These are phyloP conservation scores for Candida dajiaensis DNA, from an alignment of 805 yeast species.

Conservation along the genomic window DNA sequence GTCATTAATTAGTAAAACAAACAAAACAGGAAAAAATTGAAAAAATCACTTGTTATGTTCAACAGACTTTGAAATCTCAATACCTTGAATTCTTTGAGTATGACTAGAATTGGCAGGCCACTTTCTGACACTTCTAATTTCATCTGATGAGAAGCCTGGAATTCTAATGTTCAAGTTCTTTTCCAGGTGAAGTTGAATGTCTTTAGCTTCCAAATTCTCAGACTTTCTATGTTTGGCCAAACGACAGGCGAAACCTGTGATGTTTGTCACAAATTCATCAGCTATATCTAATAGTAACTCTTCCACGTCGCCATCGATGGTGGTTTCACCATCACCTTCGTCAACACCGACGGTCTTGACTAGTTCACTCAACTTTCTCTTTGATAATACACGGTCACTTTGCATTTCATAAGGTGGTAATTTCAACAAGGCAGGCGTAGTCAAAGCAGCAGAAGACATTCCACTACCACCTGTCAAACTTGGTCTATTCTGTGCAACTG, in stretches of 20 bases:
- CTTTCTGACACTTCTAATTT: conserved; percentile 70
- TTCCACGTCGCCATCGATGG: conserved; percentile 93
- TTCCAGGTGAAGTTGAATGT: conserved; percentile 86
- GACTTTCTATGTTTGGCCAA: conserved; percentile 92
- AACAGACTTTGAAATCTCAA: conserved; percentile 57
- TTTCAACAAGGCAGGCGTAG: conserved; percentile 68
- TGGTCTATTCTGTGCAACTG: conserved; percentile 68
- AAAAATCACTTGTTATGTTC: conserved; percentile 22
- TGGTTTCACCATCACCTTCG: conserved; percentile 87
- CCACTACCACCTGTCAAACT: conserved; percentile 83
- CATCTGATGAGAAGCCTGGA: conserved; percentile 92
- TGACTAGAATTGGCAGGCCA: conserved; percentile 62
- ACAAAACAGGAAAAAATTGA: not conserved
- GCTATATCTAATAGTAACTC: conserved; percentile 87
- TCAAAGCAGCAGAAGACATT: conserved; percentile 58
- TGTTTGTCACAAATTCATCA: conserved; percentile 89
- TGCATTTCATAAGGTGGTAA: conserved; percentile 81
- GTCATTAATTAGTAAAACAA: not conserved
- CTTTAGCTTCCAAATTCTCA: conserved; percentile 81
- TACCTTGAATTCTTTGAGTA: conserved; percentile 60
- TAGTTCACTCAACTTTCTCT: conserved; percentile 82
- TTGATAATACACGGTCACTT: conserved; percentile 78
- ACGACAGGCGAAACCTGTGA: conserved; percentile 89
- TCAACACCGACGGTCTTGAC: conserved; percentile 78
- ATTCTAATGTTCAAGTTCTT: conserved; percentile 92